Percentiles rank a stretch among this genome's conserved stretches.
Evolutionary conservation across 257 asterid genomes (phyloP).

Genomic region (Prunella vulgaris): DNA sequence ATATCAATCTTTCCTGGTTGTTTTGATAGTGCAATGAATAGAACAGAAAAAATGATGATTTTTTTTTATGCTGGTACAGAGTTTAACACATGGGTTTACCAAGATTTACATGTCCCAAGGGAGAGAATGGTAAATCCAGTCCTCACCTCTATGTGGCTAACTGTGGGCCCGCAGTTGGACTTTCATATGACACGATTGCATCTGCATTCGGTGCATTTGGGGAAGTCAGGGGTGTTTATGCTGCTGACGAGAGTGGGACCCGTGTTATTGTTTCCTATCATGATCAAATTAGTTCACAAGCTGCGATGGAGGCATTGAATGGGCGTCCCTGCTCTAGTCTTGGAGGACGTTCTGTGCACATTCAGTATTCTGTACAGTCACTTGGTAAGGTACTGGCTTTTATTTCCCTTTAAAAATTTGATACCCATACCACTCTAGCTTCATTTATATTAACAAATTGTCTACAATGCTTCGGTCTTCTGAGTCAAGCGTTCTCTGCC

Average conservation of each 20-base stretch:
- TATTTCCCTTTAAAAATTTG: not conserved
- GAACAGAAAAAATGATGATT: not conserved
- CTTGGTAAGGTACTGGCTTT: conserved; percentile 43
- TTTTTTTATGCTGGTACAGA: conserved; percentile 19
- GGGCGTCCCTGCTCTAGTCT: conserved; percentile 55
- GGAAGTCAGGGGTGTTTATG: conserved; percentile 61
- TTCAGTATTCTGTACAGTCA: conserved; percentile 69
- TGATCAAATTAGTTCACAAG: conserved; percentile 44
- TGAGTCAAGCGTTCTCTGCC: not conserved
- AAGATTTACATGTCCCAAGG: conserved; percentile 69
- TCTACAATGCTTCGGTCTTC: not conserved
- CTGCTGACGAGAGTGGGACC: conserved; percentile 90
- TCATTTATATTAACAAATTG: not conserved
- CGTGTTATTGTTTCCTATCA: conserved; percentile 80
- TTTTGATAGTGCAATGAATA: not conserved
- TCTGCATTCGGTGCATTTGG: conserved; percentile 63
- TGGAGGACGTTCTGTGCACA: conserved; percentile 69
- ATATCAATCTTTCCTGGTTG: not conserved
- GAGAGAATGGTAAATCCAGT: conserved; percentile 39
- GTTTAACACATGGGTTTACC: conserved; percentile 59
- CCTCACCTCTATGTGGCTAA: conserved; percentile 88
- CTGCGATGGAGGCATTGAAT: conserved; percentile 61
- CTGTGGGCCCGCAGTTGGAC: conserved; percentile 92
- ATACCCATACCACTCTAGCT: not conserved
- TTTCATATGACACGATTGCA: conserved; percentile 54